Evolutionary conservation across 768 basidiomycete species (phyloP).

Genomic region (Boletus bicolor): DNA sequence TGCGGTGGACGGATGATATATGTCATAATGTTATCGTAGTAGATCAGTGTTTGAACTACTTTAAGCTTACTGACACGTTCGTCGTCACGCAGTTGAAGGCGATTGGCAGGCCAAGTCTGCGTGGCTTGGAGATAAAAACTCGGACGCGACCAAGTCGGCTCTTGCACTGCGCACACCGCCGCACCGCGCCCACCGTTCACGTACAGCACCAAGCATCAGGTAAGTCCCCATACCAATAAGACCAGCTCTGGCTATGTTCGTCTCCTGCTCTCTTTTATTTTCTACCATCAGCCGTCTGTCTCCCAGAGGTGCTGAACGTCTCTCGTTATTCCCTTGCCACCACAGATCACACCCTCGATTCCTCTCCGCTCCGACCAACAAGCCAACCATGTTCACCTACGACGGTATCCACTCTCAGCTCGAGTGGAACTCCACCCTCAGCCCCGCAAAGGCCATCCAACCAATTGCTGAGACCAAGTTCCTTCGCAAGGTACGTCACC

Average conservation of each 20-base stretch:
- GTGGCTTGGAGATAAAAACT: slow-evolving; percentile 9
- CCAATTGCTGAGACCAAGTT: slow-evolving; percentile 80
- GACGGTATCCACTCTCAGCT: slow-evolving; percentile 76
- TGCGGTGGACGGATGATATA: slow-evolving; percentile 16
- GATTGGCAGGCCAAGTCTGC: slow-evolving; percentile 9
- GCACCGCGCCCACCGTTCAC: slow-evolving; percentile 7
- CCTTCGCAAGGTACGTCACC: slow-evolving; percentile 74
- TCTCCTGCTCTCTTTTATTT: slow-evolving; percentile 3
- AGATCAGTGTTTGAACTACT: slow-evolving; percentile 1
- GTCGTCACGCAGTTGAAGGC: slow-evolving; percentile 11
- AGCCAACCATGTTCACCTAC: slow-evolving; percentile 46
- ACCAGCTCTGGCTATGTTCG: slow-evolving; percentile 4
- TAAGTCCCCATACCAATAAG: slow-evolving; percentile 23
- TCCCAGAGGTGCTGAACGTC: slow-evolving; percentile 13
- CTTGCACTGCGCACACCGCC: slow-evolving; percentile 3
- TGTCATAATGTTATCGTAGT: slow-evolving; percentile 25
- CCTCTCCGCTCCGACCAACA: slow-evolving; percentile 7
- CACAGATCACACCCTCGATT: slow-evolving; percentile 10
- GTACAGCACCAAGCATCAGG: slow-evolving; percentile 14
- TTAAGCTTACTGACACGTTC: slow-evolving; percentile 21
- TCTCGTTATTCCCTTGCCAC: background rate
- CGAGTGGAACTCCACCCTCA: slow-evolving; percentile 87
- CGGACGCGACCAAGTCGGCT: background rate
- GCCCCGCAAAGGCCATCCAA: slow-evolving; percentile 64
- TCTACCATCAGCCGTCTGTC: slow-evolving; percentile 17